Evolutionary conservation across 495 filamentous ascomycete species (phyloP), one percentile per base, ranked within the genome.

Genomic region (Aspergillus homomorphus): DNA sequence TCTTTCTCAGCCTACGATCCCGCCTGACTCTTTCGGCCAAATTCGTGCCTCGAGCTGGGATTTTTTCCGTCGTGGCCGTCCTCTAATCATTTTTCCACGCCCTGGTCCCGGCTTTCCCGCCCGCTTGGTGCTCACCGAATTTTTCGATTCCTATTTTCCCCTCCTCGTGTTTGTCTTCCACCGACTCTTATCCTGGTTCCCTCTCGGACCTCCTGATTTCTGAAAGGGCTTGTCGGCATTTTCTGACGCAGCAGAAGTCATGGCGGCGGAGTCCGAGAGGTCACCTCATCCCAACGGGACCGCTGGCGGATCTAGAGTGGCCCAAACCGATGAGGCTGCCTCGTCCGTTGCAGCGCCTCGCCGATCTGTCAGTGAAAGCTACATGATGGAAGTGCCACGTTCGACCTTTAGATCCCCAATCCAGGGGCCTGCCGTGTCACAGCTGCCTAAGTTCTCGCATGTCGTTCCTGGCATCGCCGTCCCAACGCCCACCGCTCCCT

Each of bases 211-310:
- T 69, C 64, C 69, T 78, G 73, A 72, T 68, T 74, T 67, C 70
- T 71, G 65, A 65, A 60, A 58, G 60, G 70, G 66, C n/a, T 66
- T 62, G 69, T 74, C 69, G 69, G 67, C 51, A 33, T 42, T 63
- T 52, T 52, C 63, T 70, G 69, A 67, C 68, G 71, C 62, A 65
- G 66, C 62, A 66, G 56, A 53, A 66, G 66, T 62, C 68, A 78
- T 77, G 75, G 69, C 73, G 65, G 69, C 73, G 68, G 73, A 73
- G 62, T 73, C 75, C 66, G 73, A 76, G 69, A 76, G 75, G 72
- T 67, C 65, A 72, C 71, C 75, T 69, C 66, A 65, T 65, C 66
- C 63, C 58, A 68, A 72, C 53, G 70, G 69, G 60, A 60, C 61
- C 59, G 62, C 74, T 63, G 68, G 66, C 66, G 70, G 62, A 63